Base-by-base conservation (phyloP, 2,329 filamentous ascomycete species). In the Arthrobotrys pseudoclavata region DNA sequence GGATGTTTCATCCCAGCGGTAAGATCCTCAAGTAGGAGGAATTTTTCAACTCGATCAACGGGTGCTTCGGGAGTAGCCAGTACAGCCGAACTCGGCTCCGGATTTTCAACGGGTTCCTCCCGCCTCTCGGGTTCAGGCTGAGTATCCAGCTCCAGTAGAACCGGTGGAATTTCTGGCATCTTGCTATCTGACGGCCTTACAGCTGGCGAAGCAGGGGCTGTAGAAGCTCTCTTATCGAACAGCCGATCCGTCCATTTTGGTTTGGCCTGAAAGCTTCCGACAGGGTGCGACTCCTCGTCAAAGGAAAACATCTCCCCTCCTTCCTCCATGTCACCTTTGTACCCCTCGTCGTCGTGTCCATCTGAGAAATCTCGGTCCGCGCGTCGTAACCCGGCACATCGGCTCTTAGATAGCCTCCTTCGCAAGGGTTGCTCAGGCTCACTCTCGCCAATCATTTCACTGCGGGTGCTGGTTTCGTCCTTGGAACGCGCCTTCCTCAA, bases 1-100 rank as follows among this genome's bases (percentile, higher is more conserved):
- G 96, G 96, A 62, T 92, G 90, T 83, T 93, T 94, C 96, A 99
- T 98, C 37, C 95, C 95, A 1, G 95, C 92, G 0, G 96, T 99
- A 57, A 99, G 87, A 83, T 99, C 96, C 84, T 99, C 96, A 9
- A 99, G 86, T 0, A 99, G 87, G 13, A 99, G 86, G 83, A 99
- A 99, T 83, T 95, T 97, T 81, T 97, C 93, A 3, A 97, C 92
- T 34, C 95, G 90, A 45, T 82, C 81, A 4, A 79, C 79, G 85
- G 85, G n/a, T 83, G 83, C 80, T 85, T 86, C 79, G 45, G 72
- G 79, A 12, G 29, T 22, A 12, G 48, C 29, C 13, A 40, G 6
- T 24, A 29, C 52, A 67, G 84, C 84, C 7, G 81, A 24, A 34
- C 76, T 79, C 5, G 79, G 79, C 22, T 79, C 66, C 15, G 12